Conservation (phyloP, 371 early-diverging fungal species). For the Mortierella sp. region DNA sequence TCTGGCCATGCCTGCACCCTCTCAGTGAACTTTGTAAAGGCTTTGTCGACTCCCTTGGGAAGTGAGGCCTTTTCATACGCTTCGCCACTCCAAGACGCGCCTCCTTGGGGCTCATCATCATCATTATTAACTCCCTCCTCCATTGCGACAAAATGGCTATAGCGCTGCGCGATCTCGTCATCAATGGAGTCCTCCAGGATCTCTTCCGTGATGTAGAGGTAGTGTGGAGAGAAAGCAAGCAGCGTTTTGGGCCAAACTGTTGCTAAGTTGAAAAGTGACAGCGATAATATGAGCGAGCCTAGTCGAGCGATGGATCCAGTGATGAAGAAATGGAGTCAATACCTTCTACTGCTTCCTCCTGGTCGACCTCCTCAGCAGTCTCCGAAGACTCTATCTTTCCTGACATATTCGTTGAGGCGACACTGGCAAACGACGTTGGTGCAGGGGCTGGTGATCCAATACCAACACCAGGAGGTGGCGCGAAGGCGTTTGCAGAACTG, state of each 20-base stretch:
- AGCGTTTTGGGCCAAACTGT: constrained; percentile 47
- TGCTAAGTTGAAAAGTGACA: too few relatives aligned
- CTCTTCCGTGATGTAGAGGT: constrained; percentile 74
- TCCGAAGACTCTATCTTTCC: constrained; percentile 7
- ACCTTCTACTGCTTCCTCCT: constrained; percentile 14
- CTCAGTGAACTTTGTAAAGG: constrained; percentile 83
- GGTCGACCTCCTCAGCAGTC: constrained; percentile 17
- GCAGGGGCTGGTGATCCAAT: constrained; percentile 9
- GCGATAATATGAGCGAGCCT: too few relatives aligned
- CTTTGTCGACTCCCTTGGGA: constrained; percentile 81
- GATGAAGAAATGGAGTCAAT: too few relatives aligned
- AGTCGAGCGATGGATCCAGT: too few relatives aligned
- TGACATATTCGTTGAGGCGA: constrained; percentile 24
- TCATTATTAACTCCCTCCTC: constrained; percentile 54
- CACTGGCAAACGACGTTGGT: constrained; percentile 35
- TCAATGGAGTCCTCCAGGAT: constrained; percentile 56
- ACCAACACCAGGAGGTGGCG: constrained; percentile 49
- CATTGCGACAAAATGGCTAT: constrained; percentile 64
- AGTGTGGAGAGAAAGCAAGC: constrained; percentile 66
- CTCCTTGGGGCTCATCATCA: constrained; percentile 34
- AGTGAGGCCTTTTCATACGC: constrained; percentile 81
- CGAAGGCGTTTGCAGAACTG: constrained; percentile 31
- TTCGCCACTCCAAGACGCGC: constrained; percentile 80
- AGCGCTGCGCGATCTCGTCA: constrained; percentile 58
- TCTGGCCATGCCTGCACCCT: constrained; percentile 79